phyloP scores from a whole-genome alignment of 345 rosid species.

The Moricandia arvensis region DNA sequence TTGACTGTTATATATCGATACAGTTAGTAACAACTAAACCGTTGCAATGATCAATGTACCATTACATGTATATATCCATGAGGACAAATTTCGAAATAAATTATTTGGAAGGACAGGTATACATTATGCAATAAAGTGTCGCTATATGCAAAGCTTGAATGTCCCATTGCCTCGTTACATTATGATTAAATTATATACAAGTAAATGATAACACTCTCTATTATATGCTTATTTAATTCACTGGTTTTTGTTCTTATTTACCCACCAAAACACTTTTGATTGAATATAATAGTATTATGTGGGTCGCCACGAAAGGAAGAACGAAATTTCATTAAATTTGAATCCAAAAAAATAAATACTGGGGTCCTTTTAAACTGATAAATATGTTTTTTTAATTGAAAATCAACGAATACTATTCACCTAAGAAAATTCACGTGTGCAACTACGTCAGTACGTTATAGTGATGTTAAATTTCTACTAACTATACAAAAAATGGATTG shows the following conservation, averaged over 20 bases:
- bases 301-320: constrained; percentile 34
- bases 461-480: background rate
- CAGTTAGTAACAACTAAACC: background rate
- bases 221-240: constrained; percentile 23
- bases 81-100: constrained; percentile 22
- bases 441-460: constrained; percentile 29
- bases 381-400: too few relatives aligned
- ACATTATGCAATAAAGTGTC: constrained; percentile 21
- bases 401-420: background rate
- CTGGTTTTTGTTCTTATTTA: constrained; percentile 28
- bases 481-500: background rate
- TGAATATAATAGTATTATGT: constrained; percentile 15
- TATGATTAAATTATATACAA: constrained; percentile 17
- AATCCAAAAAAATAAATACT: background rate
- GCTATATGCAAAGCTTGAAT: constrained; percentile 29
- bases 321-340: constrained; percentile 32
- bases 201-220: background rate
- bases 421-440: constrained; percentile 27
- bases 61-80: background rate
- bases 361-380: background rate
- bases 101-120: constrained; percentile 8
- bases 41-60: constrained; percentile 3
- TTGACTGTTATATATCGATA: background rate
- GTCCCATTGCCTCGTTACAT: constrained; percentile 31
- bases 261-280: constrained; percentile 31